Base-by-base conservation (phyloP, 1,284 basidiomycete species). In the Tremellales sp. region DNA sequence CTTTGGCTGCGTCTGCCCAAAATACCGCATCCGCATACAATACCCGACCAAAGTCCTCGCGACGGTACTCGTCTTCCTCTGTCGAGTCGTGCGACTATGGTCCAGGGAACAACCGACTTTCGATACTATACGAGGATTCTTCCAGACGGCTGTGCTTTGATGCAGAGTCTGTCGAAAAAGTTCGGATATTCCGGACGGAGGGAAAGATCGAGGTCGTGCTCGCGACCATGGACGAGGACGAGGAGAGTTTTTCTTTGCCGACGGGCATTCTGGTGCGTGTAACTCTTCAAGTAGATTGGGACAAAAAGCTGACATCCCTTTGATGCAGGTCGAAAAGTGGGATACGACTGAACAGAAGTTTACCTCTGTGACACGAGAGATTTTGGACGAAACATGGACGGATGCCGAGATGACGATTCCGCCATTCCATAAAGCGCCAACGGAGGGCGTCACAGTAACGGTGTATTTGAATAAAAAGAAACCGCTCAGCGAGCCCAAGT, bases 401-500 rank as follows among this genome's bases (percentile, higher is more conserved):
- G 56, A 57, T 39, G 41, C 47, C 16, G 47, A 50, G 4, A 40
- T 40, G 39, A 46, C 51, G 3, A 50, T 66, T 24, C 64, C 59
- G n/a, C 63, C 57, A 16, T 46, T 58, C 12, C 62, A 63, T 34
- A 48, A 28, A 29, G 47, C 21, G 19, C 34, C 44, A 16, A 27
- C 47, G 22, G 31, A 34, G 9, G 53, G 50, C 4, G 51, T 74
- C 41, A 67, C 67, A 13, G 55, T 78, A 13, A 66, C 66, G 0
- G 74, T 75, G 7, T 80, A 87, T 70, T 78, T 97, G 47, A 93
- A 97, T 70, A 86, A 81, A 48, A 82, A 81, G 33, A 82, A 86
- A 49, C 92, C 93, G 0, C 74, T 97, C 25, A 91, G 88, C 8
- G 92, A 97, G 70, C 88, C 93, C 2, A 86, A 88, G 66, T 98